These are phyloP conservation scores for Pyrenophora seminiperda DNA, from an alignment of 2,329 filamentous ascomycete genomes.

Conservation along the genomic window DNA sequence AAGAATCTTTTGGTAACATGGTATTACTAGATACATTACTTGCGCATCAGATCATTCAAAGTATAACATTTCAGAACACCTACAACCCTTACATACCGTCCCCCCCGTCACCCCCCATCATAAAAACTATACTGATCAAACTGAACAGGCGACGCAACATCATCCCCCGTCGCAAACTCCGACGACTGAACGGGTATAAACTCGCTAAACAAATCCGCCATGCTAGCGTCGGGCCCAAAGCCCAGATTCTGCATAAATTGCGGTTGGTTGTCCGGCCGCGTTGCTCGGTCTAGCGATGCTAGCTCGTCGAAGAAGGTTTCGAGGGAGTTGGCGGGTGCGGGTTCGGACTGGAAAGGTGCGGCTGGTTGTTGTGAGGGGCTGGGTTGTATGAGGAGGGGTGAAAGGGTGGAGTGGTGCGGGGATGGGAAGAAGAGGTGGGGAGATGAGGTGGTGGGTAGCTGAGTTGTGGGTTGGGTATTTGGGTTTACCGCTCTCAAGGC, in stretches of 20 bases:
- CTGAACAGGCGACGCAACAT: conserved; percentile 19
- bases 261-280: conserved; percentile 60
- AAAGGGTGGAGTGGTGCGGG: conserved; percentile 9
- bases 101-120: conserved; percentile 30
- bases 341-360: conserved; percentile 37
- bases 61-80: no score
- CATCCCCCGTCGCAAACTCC: conserved; percentile 36
- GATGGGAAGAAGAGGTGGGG: conserved; percentile 19
- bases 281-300: conserved; percentile 60
- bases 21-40: no score
- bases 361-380: conserved; percentile 23
- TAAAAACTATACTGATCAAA: conserved; percentile 38
- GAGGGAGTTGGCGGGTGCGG: conserved; percentile 49
- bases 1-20: no score
- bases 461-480: conserved; percentile 2
- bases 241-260: conserved; percentile 72
- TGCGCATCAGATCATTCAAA: no score
- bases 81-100: no score
- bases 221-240: conserved; percentile 65
- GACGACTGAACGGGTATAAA: conserved; percentile 48
- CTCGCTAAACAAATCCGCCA: conserved; percentile 59
- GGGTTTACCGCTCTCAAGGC: conserved; percentile 24
- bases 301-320: conserved; percentile 64
- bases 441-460: conserved; percentile 3
- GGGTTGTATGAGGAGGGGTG: conserved; percentile 2